Conservation (phyloP, 225 moss, liverwort and hornwort species). For the Sphagnum tenellum region DNA sequence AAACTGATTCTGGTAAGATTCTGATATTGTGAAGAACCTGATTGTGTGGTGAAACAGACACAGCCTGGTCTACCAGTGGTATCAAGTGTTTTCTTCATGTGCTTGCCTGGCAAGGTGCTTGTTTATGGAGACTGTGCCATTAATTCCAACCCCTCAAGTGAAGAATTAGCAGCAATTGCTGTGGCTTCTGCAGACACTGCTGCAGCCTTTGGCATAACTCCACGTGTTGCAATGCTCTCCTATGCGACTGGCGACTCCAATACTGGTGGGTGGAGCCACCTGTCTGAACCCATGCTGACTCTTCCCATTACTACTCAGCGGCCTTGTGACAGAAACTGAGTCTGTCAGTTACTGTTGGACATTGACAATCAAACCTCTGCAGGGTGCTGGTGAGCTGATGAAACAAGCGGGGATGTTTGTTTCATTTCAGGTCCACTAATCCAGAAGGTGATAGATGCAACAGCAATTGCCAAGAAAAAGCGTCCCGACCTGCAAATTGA, state of each 20-base stretch:
- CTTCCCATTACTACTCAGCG: too few relatives aligned
- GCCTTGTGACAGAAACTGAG: too few relatives aligned
- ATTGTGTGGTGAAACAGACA: constrained; percentile 38
- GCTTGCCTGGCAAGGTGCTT: constrained; percentile 74
- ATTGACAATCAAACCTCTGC: too few relatives aligned
- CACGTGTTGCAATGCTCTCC: constrained; percentile 84
- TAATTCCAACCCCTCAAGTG: constrained; percentile 74
- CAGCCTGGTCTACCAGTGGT: constrained; percentile 70
- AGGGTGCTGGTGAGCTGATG: too few relatives aligned
- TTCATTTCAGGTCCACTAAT: constrained; percentile 66
- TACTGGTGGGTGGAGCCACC: constrained; percentile 33
- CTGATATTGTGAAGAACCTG: background rate
- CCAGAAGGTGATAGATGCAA: constrained; percentile 87
- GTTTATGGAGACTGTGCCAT: constrained; percentile 97
- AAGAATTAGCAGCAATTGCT: constrained; percentile 83
- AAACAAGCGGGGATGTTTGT: too few relatives aligned
- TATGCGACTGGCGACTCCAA: constrained; percentile 96
- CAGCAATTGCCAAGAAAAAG: constrained; percentile 69
- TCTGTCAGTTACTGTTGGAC: too few relatives aligned
- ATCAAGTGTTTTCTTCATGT: constrained; percentile 97
- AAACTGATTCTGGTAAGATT: too few relatives aligned
- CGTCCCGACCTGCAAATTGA: constrained; percentile 84
- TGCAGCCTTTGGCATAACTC: constrained; percentile 73
- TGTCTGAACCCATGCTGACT: too few relatives aligned
- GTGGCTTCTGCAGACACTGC: constrained; percentile 94